phyloP scores from a whole-genome alignment of 495 filamentous ascomycete genomes.

The Penicillium lagena region DNA sequence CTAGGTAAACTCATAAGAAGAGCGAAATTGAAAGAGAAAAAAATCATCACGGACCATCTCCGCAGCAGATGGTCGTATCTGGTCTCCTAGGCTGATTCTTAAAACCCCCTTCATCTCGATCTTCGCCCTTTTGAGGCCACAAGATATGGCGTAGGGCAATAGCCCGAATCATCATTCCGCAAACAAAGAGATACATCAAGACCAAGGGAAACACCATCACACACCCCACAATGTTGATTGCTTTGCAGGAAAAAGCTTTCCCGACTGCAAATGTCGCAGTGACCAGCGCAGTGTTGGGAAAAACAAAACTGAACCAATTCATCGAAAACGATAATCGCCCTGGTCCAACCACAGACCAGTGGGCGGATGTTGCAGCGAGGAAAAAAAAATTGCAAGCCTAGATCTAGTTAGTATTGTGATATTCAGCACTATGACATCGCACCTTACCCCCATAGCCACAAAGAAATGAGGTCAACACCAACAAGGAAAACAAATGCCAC shows the following conservation, averaged over 20 bases:
- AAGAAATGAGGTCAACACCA: constrained; percentile 50
- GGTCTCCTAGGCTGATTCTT: too few relatives aligned
- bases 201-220: constrained; percentile 56
- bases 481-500: constrained; percentile 50
- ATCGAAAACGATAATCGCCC: constrained; percentile 68
- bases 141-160: constrained; percentile 57
- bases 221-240: constrained; percentile 62
- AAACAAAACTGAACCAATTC: constrained; percentile 85
- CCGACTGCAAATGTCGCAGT: constrained; percentile 69
- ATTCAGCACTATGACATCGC: neutral
- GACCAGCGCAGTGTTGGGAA: constrained; percentile 75
- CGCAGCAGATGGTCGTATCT: too few relatives aligned
- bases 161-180: constrained; percentile 62
- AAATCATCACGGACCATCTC: too few relatives aligned
- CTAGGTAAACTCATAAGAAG: too few relatives aligned
- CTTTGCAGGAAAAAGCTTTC: constrained; percentile 51
- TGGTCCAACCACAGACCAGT: constrained; percentile 62
- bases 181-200: constrained; percentile 64
- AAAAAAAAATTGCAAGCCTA: constrained; percentile 79
- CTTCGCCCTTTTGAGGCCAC: constrained; percentile 67
- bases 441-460: constrained; percentile 86
- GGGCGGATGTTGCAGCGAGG: constrained; percentile 66
- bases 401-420: constrained; percentile 1
- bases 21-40: too few relatives aligned
- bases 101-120: constrained; percentile 57